Base-by-base conservation (phyloP, 371 early-diverging fungal species). In the Mortierella sp. region DNA sequence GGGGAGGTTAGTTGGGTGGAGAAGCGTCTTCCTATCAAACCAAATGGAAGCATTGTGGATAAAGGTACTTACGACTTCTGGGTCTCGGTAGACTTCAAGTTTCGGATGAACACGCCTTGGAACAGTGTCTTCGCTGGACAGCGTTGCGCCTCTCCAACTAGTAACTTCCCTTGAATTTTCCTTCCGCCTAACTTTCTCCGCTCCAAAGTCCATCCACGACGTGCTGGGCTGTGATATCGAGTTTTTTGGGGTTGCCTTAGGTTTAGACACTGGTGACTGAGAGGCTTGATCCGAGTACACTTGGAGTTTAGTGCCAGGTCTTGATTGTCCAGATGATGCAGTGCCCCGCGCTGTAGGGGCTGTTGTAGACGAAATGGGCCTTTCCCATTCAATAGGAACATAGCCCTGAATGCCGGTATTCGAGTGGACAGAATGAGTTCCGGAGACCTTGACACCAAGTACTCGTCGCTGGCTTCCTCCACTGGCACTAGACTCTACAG, bases 101-200 rank as follows among this genome's bases (percentile, higher is more conserved):
- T 77, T 86, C 19, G 81, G 80, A 9, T 61, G 61, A 14, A 75
- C 48, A 24, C 77, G 85, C 31, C 78, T 75, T 6, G 82, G 37
- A 67, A 74, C 2, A 34, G 76, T 76, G 79, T 75, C 79, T 89
- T 91, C 73, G 50, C 70, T 55, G 31, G 91, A 89, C 31, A 93
- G 69, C 0, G 82, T 92, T 0, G 89, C 81, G 3, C 91, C 93
- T 40, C 86, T 84, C 91, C 93, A 94, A 10, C 81, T 70, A 11
- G 88, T 88, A 1, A 90, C 79, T 19, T 90, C 82, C 3, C 73
- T 69, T 3, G 83, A 72, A 54, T 94, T 94, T 83, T 95, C 94
- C 69, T 90, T 88, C 31, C 88, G 86, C 13, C 82, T 80, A 31
- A 81, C 37, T 28, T 76, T 75, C 28, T 88, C 75, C 24, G 73